Evolutionary conservation across 768 basidiomycete genomes (phyloP).

Genomic region (Mycena floridula): DNA sequence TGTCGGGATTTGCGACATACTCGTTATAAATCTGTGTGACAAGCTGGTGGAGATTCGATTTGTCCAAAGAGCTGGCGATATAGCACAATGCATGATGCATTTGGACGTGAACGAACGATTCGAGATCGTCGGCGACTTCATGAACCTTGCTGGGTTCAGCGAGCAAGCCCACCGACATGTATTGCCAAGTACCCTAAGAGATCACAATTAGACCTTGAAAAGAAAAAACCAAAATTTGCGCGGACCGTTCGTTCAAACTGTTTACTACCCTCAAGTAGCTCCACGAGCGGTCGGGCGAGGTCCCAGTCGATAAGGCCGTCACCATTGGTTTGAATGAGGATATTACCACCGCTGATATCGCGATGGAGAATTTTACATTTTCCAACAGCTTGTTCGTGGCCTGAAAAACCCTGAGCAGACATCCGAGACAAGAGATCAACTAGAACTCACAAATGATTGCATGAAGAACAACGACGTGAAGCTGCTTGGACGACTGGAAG

Average conservation of each 20-base stretch:
- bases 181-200: slow-evolving; percentile 12
- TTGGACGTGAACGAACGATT: slow-evolving; percentile 8
- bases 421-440: too few relatives aligned
- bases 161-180: slow-evolving; percentile 4
- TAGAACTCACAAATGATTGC: too few relatives aligned
- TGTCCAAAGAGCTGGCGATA: too few relatives aligned
- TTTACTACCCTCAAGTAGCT: too few relatives aligned
- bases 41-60: too few relatives aligned
- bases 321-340: too few relatives aligned
- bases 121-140: slow-evolving; percentile 7
- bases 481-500: neutral
- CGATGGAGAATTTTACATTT: neutral
- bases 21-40: too few relatives aligned
- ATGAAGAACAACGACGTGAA: neutral
- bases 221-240: too few relatives aligned
- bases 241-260: too few relatives aligned
- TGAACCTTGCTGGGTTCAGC: slow-evolving; percentile 4
- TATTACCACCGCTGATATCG: neutral
- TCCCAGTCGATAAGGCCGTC: neutral
- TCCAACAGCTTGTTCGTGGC: too few relatives aligned
- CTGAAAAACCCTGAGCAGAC: too few relatives aligned
- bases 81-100: slow-evolving; percentile 4
- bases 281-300: neutral
- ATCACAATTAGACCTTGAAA: neutral
- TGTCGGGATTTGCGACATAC: too few relatives aligned